A percentile compares a stretch with the other conserved stretches of the same genome.
These are phyloP conservation scores for Scheffersomyces segobiensis DNA, from an alignment of 1,139 yeast species.

Conservation along the genomic window DNA sequence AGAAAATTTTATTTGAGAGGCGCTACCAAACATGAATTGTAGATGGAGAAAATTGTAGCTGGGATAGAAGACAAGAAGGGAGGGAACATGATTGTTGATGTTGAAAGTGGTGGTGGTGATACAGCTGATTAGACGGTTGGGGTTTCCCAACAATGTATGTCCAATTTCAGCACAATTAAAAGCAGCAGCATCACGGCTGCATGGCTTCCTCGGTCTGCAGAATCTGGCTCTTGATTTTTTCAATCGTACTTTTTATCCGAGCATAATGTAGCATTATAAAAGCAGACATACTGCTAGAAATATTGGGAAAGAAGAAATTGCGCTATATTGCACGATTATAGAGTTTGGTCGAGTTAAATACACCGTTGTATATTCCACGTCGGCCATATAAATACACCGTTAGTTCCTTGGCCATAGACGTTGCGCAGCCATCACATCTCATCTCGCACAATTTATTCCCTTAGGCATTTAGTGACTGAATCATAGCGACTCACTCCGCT, in stretches of 20 bases:
- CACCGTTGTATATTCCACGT: not conserved
- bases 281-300: not conserved
- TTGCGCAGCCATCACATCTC: not conserved
- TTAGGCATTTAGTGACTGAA: not conserved
- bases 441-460: not conserved
- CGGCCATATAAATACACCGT: not conserved
- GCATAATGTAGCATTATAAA: not conserved
- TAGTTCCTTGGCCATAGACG: not conserved
- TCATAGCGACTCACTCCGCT: slow-evolving; percentile 1
- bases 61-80: not conserved
- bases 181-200: not conserved
- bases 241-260: not conserved
- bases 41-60: not conserved
- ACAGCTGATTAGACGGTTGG: not conserved
- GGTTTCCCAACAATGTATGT: not conserved
- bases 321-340: not conserved
- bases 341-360: not conserved
- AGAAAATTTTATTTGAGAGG: not conserved
- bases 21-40: not conserved
- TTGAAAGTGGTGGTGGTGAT: not conserved
- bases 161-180: not conserved
- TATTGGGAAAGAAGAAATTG: not conserved
- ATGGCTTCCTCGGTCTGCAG: not conserved
- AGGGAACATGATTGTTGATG: not conserved
- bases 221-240: not conserved